These are phyloP conservation scores for Malania oleifera DNA, from an alignment of 164 flowering plant genomes.

Conservation along the genomic window DNA sequence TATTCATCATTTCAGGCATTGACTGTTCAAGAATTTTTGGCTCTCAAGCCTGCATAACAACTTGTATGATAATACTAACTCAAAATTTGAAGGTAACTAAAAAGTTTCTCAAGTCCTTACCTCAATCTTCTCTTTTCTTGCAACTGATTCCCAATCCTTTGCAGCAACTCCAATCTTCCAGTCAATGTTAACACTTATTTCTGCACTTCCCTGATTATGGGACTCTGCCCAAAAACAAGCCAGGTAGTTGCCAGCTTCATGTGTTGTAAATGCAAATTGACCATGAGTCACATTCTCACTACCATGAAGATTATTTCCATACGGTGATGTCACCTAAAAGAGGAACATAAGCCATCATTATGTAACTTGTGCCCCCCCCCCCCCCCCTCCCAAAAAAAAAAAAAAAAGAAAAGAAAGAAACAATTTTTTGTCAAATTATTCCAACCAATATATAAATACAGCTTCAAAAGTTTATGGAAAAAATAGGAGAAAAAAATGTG, in stretches of 20 bases:
- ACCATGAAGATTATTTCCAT: constrained; percentile 63
- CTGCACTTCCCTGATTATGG: constrained; percentile 29
- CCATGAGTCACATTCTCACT: constrained; percentile 61
- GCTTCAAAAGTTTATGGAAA: no score
- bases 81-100: no score
- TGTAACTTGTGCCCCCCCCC: no score
- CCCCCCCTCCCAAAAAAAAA: no score
- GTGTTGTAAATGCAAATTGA: constrained; percentile 81
- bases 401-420: background rate
- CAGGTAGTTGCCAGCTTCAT: constrained; percentile 77
- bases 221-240: constrained; percentile 73
- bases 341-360: background rate
- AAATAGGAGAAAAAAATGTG: no score
- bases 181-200: constrained; percentile 65
- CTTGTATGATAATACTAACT: no score
- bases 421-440: background rate
- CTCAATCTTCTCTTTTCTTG: constrained; percentile 85
- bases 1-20: no score
- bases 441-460: no score
- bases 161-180: constrained; percentile 95
- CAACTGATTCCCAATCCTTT: constrained; percentile 95
- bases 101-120: constrained; percentile 39
- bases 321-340: constrained; percentile 84
- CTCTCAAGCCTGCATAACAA: no score
- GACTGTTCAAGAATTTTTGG: no score